phyloP scores from a whole-genome alignment of 805 yeast species.

The Starmerella bombicola region DNA sequence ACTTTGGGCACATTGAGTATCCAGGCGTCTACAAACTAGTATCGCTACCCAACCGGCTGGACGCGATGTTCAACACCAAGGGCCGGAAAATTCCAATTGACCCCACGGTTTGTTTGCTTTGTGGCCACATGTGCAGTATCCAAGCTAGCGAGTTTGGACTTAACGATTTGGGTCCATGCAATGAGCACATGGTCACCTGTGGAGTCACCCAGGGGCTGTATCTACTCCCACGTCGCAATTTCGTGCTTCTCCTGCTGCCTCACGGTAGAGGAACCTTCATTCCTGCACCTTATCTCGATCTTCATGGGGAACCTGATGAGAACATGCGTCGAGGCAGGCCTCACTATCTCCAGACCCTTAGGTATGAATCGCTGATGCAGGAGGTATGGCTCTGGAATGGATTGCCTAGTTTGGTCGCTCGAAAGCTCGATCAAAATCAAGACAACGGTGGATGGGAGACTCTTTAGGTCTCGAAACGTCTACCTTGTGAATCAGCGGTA shows the following conservation, averaged over 20 bases:
- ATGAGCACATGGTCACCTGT: constrained; percentile 49
- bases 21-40: constrained; percentile 56
- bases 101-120: constrained; percentile 77
- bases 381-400: constrained; percentile 70
- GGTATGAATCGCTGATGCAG: constrained; percentile 55
- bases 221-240: constrained; percentile 55
- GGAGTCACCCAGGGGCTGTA: constrained; percentile 58
- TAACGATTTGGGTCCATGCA: constrained; percentile 61
- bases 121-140: constrained; percentile 57
- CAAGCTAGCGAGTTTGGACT: constrained; percentile 37
- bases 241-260: constrained; percentile 45
- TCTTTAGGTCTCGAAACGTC: too few species aligned
- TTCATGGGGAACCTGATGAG: constrained; percentile 74
- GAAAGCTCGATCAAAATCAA: constrained; percentile 62
- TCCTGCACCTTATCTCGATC: constrained; percentile 72
- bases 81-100: constrained; percentile 34
- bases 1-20: constrained; percentile 35
- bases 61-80: constrained; percentile 45
- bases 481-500: too few species aligned
- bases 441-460: constrained; percentile 98
- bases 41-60: constrained; percentile 53
- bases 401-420: constrained; percentile 59
- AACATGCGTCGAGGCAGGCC: constrained; percentile 60
- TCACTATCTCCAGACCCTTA: constrained; percentile 44
- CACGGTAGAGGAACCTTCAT: constrained; percentile 73